Percentiles rank a stretch among this genome's conserved stretches.
Evolutionary conservation across 805 yeast species (phyloP).

Genomic region (Starmerella kuoi): DNA sequence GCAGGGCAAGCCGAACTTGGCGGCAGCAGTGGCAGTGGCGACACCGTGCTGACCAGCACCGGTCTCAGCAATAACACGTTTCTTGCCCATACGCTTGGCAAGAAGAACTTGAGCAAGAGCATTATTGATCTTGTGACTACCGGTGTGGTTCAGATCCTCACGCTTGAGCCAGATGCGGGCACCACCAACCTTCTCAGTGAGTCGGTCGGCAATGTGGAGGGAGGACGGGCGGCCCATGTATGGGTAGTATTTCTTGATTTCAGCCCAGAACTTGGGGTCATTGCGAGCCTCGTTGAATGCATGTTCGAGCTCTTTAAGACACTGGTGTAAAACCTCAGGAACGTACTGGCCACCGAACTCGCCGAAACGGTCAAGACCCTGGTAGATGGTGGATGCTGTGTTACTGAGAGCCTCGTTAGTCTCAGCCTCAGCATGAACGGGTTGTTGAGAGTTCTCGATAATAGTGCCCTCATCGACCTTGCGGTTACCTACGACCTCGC

Average conservation of each 20-base stretch:
- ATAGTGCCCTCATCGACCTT: slow-evolving; percentile 18
- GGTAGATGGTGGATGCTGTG: slow-evolving; percentile 25
- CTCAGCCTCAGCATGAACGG: slow-evolving; percentile 8
- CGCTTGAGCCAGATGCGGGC: slow-evolving; percentile 95
- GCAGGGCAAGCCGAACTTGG: slow-evolving; percentile 72
- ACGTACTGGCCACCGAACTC: slow-evolving; percentile 98
- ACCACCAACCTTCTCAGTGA: slow-evolving; percentile 85
- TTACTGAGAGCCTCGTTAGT: slow-evolving; percentile 10
- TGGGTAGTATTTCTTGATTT: slow-evolving; percentile 67
- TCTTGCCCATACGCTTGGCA: slow-evolving; percentile 37
- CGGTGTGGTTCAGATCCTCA: slow-evolving; percentile 59
- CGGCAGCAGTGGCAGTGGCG: slow-evolving; percentile 41
- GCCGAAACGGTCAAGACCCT: slow-evolving; percentile 69
- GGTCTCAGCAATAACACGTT: slow-evolving; percentile 37
- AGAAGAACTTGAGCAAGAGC: slow-evolving; percentile 37
- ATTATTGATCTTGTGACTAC: slow-evolving; percentile 38
- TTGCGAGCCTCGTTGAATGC: slow-evolving; percentile 82
- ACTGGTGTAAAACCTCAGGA: slow-evolving; percentile 89
- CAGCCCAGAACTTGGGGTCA: slow-evolving; percentile 89
- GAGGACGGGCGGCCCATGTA: slow-evolving; percentile 96
- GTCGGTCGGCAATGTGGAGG: slow-evolving; percentile 79
- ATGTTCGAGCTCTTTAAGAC: slow-evolving; percentile 75
- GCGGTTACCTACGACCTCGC: slow-evolving; percentile 51
- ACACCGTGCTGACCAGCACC: slow-evolving; percentile 45
- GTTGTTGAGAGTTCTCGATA: slow-evolving; percentile 7